phyloP scores from a whole-genome alignment of 129 eudicot genomes.

The Rutidosis leptorrhynchoides region DNA sequence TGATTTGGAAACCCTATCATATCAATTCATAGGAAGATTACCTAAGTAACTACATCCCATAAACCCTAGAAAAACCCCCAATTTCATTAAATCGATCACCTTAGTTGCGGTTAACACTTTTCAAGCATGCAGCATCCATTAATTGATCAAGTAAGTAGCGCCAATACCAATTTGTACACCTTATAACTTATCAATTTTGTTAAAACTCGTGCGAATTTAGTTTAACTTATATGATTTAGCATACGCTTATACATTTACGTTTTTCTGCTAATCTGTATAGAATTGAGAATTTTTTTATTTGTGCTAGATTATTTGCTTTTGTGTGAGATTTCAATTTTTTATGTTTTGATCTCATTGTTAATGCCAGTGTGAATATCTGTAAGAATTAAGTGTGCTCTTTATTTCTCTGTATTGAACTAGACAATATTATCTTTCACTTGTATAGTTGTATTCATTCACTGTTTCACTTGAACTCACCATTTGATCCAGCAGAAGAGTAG shows the following conservation, averaged over 20 bases:
- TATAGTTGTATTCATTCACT: background rate
- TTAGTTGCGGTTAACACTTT: background rate
- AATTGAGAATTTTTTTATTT: no score
- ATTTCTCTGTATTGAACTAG: background rate
- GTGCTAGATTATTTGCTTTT: no score
- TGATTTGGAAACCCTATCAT: background rate
- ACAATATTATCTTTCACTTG: background rate
- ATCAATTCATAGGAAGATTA: background rate
- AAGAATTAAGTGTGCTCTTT: constrained; percentile 10
- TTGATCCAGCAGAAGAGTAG: constrained; percentile 28
- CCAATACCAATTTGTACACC: background rate
- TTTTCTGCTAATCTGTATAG: background rate
- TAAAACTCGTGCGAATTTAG: background rate
- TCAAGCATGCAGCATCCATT: background rate
- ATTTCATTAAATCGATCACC: background rate
- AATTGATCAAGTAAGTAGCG: background rate
- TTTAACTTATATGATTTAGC: background rate
- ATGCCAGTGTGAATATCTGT: constrained; percentile 34
- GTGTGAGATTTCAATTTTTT: background rate
- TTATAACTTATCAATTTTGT: background rate
- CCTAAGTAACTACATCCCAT: background rate
- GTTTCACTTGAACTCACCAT: constrained; percentile 7
- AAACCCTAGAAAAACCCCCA: no score
- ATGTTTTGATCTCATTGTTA: constrained; percentile 11
- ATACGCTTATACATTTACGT: background rate